phyloP scores from a whole-genome alignment of 192 early-diverging fungal species.

The Chytriomyces sp. region DNA sequence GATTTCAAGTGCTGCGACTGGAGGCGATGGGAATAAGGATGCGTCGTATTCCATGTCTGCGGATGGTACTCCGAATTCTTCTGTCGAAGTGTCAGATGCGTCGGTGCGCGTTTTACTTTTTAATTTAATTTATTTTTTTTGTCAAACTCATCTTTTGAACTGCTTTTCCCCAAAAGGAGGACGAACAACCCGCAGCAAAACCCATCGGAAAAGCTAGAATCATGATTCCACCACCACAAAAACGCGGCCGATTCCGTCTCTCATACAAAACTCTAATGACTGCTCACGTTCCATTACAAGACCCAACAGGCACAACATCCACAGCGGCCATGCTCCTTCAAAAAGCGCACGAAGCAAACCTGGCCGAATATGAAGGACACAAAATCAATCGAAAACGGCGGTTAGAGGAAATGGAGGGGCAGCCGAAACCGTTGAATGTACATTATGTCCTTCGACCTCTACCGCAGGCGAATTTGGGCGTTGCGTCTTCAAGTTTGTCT shows the following conservation, averaged over 20 bases:
- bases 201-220: not conserved
- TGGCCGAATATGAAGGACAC: not conserved
- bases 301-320: constrained; percentile 13
- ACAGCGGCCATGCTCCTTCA: not conserved
- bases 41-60: not conserved
- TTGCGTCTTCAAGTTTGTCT: not conserved
- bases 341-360: constrained; percentile 6
- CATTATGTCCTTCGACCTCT: constrained; percentile 17
- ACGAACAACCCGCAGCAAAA: not conserved
- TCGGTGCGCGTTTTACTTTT: not conserved
- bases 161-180: not conserved
- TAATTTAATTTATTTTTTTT: not conserved
- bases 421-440: not conserved
- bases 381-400: not conserved
- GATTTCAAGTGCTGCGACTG: not conserved
- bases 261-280: constrained; percentile 18
- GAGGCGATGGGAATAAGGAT: not conserved
- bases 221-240: not conserved
- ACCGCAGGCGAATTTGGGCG: not conserved
- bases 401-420: not conserved
- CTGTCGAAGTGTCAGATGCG: not conserved
- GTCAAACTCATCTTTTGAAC: not conserved
- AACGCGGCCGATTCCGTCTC: not conserved
- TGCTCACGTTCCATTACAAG: constrained; percentile 16
- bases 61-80: not conserved